Conservation (phyloP, 768 basidiomycete genomes). For the Lentinula lateritia region DNA sequence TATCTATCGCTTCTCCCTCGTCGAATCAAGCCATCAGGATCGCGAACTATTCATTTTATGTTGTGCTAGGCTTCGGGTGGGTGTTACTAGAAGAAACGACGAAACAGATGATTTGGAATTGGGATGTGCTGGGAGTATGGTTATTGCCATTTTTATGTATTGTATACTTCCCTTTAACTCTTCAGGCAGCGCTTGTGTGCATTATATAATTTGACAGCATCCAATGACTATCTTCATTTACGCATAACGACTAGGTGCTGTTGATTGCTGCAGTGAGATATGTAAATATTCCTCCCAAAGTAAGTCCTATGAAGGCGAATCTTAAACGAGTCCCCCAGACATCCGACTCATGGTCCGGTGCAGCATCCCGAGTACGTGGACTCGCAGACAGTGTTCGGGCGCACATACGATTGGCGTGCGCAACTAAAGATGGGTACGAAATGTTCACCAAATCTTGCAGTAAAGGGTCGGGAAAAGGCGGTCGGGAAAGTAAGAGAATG, state of each 20-base stretch:
- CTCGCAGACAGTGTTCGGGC: constrained; percentile 1
- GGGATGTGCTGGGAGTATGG: constrained; percentile 79
- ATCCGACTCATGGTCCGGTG: background rate
- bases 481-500: constrained; percentile 50
- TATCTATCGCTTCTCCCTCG: constrained; percentile 39
- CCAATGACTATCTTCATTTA: too few relatives aligned
- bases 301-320: background rate
- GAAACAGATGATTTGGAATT: constrained; percentile 58
- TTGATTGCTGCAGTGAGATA: background rate
- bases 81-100: constrained; percentile 42
- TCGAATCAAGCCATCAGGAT: constrained; percentile 16
- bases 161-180: constrained; percentile 68
- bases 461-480: constrained; percentile 58
- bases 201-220: constrained; percentile 18
- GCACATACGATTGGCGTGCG: constrained; percentile 52
- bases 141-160: constrained; percentile 77
- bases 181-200: constrained; percentile 64
- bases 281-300: background rate
- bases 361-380: background rate
- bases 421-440: constrained; percentile 50
- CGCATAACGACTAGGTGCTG: too few relatives aligned
- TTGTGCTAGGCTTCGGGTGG: constrained; percentile 53
- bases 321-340: background rate
- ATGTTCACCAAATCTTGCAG: constrained; percentile 48
- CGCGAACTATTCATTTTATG: constrained; percentile 33